Conservation (phyloP, 1,284 basidiomycete genomes). For the Rhodotorula sp. region DNA sequence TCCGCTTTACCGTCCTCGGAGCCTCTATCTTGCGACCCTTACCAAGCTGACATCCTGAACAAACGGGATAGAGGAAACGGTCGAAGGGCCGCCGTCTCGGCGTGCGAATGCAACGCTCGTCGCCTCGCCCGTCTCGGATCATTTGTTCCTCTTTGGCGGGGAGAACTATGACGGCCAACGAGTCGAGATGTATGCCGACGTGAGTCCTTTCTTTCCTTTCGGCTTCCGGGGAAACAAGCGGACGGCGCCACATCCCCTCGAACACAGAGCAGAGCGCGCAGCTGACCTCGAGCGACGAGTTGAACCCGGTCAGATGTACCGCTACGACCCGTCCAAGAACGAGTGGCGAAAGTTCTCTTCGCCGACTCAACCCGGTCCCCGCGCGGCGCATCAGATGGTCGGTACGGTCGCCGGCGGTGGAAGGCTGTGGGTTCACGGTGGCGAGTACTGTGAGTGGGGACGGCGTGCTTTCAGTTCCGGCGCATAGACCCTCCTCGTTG, state of each 20-base stretch:
- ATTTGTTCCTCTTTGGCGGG: constrained; percentile 47
- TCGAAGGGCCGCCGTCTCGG: constrained; percentile 72
- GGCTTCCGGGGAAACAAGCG: no score
- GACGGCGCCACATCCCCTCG: no score
- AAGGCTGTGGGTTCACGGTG: constrained; percentile 72
- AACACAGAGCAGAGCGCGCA: no score
- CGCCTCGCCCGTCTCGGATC: constrained; percentile 54
- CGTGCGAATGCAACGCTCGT: constrained; percentile 77
- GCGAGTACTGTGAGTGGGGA: constrained; percentile 30
- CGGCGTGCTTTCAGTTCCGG: constrained; percentile 27
- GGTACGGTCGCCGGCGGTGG: constrained; percentile 71
- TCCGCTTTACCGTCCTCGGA: neutral
- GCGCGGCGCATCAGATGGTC: constrained; percentile 78
- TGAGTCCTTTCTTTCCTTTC: constrained; percentile 6
- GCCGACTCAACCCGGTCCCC: constrained; percentile 74
- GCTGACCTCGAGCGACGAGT: no score
- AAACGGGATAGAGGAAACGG: constrained; percentile 59
- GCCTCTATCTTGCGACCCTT: no score
- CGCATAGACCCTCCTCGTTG: neutral
- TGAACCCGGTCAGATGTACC: no score
- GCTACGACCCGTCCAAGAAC: constrained; percentile 79
- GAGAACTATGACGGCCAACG: constrained; percentile 77
- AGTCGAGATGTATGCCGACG: constrained; percentile 29
- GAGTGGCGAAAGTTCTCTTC: constrained; percentile 84
- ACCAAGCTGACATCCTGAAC: neutral